Evolutionary conservation across 2,329 filamentous ascomycete genomes (phyloP), one percentile per base, ranked within the genome.

Genomic region (Beauveria brongniartii): DNA sequence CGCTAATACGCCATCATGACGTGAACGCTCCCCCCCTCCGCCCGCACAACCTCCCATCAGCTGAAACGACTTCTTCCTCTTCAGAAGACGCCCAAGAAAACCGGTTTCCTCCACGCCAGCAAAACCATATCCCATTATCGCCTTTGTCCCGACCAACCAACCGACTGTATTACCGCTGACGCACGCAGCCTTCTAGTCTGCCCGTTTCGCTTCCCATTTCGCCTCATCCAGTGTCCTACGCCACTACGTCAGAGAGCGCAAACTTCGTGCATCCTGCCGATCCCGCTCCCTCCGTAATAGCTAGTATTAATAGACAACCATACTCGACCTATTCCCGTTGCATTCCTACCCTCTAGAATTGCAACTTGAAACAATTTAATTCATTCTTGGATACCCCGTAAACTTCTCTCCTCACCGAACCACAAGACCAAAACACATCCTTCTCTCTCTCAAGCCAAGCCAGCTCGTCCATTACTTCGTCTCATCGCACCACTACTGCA

Each of bases 161-260:
- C 12, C 43, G 24, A 7, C 26, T 55, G 14, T 44, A 30, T 20
- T 56, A 5, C 41, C 54, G 26, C 55, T 50, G 44, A 53, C 57
- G 37, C 40, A 47, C 44, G 28, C 54, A 52, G 37, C 47, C 47
- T 16, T 7, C 34, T 22, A 10, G 18, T 28, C 46, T 24, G 12
- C 22, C 50, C 37, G 10, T 40, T 20, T 26, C 34, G 20, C 34
- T 5, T 28, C 7, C n/a, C 44, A 46, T 46, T 20, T 18, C 20
- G n/a, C 40, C 34, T 34, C 28, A n/a, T 43, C 47, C 26, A 41
- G 16, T 28, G n/a, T 46, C 37, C 47, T 30, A 52, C 47, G 47
- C 56, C 57, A 54, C 57, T 59, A 59, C 57, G 57, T 59, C 50
- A 59, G 57, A 59, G 50, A 48, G 26, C 14, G 22, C 24, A 59